Percentiles rank a stretch among this genome's conserved stretches.
These are phyloP conservation scores for Suillus hirtellus DNA, from an alignment of 768 basidiomycete genomes.

Conservation along the genomic window DNA sequence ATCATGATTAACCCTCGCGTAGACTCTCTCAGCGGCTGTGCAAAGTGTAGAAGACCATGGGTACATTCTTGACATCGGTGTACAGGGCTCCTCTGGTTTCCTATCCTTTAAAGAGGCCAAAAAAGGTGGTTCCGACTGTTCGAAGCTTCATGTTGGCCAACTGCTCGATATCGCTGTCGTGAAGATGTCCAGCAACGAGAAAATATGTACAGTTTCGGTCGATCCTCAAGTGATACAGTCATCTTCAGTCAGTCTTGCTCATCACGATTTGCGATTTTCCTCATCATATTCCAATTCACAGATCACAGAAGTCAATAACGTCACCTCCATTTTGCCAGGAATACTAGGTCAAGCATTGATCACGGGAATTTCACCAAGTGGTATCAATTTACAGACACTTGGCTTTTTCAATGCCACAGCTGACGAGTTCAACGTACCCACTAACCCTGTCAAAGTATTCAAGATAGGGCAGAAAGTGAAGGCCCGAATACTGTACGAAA, in stretches of 20 bases:
- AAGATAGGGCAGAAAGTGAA: conserved; percentile 79
- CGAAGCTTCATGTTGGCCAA: conserved; percentile 59
- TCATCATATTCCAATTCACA: conserved; percentile 27
- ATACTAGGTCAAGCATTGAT: conserved; percentile 79
- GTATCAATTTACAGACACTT: conserved; percentile 85
- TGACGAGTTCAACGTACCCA: conserved; percentile 75
- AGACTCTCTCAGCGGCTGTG: conserved; percentile 79
- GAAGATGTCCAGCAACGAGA: conserved; percentile 61
- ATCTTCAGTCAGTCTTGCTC: conserved; percentile 50
- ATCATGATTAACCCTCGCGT: conserved; percentile 5
- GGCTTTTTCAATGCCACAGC: conserved; percentile 93
- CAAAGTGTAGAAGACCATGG: conserved; percentile 96
- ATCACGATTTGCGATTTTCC: conserved; percentile 1
- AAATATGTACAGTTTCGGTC: conserved; percentile 60
- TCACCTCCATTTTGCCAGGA: conserved; percentile 85
- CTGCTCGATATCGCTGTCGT: conserved; percentile 67
- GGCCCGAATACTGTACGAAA: conserved; percentile 82
- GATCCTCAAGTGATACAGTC: conserved; percentile 50
- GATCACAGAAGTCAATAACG: conserved; percentile 70
- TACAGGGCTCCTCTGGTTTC: conserved; percentile 81
- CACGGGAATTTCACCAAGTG: conserved; percentile 70
- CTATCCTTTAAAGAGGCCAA: conserved; percentile 82
- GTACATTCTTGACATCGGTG: conserved; percentile 85
- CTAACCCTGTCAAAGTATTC: conserved; percentile 42
- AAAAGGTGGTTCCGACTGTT: conserved; percentile 35